These are phyloP conservation scores for Tolypocladium ovalisporum DNA, from an alignment of 2,329 filamentous ascomycete genomes.

Conservation along the genomic window DNA sequence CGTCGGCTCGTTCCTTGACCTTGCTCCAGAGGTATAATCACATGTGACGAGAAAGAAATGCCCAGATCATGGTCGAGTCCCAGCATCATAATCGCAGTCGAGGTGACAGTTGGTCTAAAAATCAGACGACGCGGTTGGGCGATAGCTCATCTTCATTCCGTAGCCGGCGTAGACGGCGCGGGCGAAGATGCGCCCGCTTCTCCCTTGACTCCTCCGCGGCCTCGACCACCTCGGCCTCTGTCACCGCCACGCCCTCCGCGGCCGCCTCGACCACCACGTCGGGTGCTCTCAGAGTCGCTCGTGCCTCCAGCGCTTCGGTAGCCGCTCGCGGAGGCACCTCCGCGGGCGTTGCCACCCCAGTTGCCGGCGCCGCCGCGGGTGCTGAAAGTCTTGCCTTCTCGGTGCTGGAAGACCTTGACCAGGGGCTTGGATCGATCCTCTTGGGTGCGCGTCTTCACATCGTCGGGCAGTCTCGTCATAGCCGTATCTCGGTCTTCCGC, in stretches of 20 bases:
- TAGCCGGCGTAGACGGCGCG: slow-evolving; percentile 36
- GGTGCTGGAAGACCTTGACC: slow-evolving; percentile 73
- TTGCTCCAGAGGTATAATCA: slow-evolving; percentile 10
- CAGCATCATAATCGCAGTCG: background rate
- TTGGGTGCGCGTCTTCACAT: slow-evolving; percentile 61
- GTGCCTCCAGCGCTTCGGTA: slow-evolving; percentile 79
- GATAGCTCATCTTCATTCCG: slow-evolving; percentile 13
- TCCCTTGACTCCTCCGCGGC: slow-evolving; percentile 47
- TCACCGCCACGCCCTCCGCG: slow-evolving; percentile 48
- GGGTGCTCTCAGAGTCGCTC: slow-evolving; percentile 52
- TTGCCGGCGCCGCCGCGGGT: slow-evolving; percentile 55
- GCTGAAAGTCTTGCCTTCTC: slow-evolving; percentile 42
- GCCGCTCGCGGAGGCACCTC: slow-evolving; percentile 52
- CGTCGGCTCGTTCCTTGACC: slow-evolving; percentile 6
- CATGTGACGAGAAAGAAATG: slow-evolving; percentile 6
- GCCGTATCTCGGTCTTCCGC: slow-evolving; percentile 71
- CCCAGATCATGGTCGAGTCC: background rate
- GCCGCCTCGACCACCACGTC: slow-evolving; percentile 44
- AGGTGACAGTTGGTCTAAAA: background rate
- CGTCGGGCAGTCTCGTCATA: slow-evolving; percentile 61
- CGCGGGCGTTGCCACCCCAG: slow-evolving; percentile 56
- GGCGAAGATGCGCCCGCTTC: slow-evolving; percentile 45
- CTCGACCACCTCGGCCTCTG: slow-evolving; percentile 45
- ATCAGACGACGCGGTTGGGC: background rate
- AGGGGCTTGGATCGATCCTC: slow-evolving; percentile 70